These are phyloP conservation scores for Tardiomyces blankii DNA, from an alignment of 1,139 yeast species.

Conservation along the genomic window DNA sequence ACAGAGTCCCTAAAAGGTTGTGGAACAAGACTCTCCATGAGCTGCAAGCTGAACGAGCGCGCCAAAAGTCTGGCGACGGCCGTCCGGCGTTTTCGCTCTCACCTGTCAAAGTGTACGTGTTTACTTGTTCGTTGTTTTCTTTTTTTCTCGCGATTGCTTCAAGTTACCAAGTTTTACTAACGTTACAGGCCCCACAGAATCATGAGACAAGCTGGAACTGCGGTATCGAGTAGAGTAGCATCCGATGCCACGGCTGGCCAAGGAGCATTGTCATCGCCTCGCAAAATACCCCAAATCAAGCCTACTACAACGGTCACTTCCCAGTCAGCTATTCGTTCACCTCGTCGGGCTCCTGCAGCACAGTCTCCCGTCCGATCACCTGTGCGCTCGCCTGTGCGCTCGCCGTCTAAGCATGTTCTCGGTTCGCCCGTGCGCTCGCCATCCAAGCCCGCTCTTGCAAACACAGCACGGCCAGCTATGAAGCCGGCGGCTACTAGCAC, in stretches of 20 bases:
- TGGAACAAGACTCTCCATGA: slow-evolving; percentile 33
- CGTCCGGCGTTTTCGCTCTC: not conserved
- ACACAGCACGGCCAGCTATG: not conserved
- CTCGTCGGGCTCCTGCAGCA: too few species aligned
- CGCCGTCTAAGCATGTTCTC: too few species aligned
- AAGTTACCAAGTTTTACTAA: too few species aligned
- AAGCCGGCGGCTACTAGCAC: not conserved
- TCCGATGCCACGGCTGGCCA: too few species aligned
- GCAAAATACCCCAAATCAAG: too few species aligned
- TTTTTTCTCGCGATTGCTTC: not conserved
- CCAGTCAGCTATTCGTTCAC: too few species aligned
- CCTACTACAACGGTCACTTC: too few species aligned
- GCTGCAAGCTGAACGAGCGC: slow-evolving; percentile 9
- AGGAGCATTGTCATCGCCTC: too few species aligned
- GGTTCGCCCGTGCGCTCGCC: not conserved
- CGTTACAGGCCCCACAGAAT: not conserved
- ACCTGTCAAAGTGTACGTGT: not conserved
- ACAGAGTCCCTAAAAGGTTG: slow-evolving; percentile 30
- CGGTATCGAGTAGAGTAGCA: not conserved
- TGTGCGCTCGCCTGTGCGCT: not conserved
- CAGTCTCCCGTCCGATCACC: not conserved
- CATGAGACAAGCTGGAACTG: not conserved
- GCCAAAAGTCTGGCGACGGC: not conserved
- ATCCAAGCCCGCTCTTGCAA: not conserved
- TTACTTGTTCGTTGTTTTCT: not conserved